phyloP scores from a whole-genome alignment of 2,329 filamentous ascomycete species.

The Aciculosporium take region DNA sequence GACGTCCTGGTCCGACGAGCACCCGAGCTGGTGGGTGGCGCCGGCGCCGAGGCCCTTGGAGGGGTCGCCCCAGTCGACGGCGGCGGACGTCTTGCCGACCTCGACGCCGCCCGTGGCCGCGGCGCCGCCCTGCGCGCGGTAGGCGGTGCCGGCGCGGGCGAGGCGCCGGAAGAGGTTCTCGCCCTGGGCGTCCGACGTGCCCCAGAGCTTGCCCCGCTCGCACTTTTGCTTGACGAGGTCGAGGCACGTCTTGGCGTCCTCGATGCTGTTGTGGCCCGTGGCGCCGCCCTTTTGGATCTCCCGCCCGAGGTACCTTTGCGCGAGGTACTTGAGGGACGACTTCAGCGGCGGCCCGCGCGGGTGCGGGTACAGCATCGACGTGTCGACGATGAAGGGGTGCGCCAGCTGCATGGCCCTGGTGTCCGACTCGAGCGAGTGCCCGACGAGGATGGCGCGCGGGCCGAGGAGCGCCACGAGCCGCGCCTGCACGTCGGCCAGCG shows the following conservation, averaged over 20 bases:
- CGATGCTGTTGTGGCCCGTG: constrained; percentile 74
- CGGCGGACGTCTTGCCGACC: constrained; percentile 50
- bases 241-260: constrained; percentile 81
- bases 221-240: constrained; percentile 93
- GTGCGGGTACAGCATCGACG: constrained; percentile 78
- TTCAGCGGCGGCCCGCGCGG: constrained; percentile 80
- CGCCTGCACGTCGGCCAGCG: constrained; percentile 66
- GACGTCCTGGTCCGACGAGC: constrained; percentile 45
- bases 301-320: constrained; percentile 69
- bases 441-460: constrained; percentile 58
- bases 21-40: constrained; percentile 42
- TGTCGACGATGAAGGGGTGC: constrained; percentile 90
- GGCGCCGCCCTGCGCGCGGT: constrained; percentile 45
- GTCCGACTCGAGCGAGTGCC: constrained; percentile 72
- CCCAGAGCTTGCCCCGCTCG: constrained; percentile 81
- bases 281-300: constrained; percentile 75
- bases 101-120: constrained; percentile 41
- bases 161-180: constrained; percentile 87
- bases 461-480: constrained; percentile 60
- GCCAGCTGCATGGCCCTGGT: constrained; percentile 72
- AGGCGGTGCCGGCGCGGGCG: constrained; percentile 45
- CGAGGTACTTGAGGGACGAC: constrained; percentile 77
- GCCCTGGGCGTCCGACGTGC: constrained; percentile 58
- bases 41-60: constrained; percentile 41
- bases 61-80: constrained; percentile 84